phyloP scores from a whole-genome alignment of 2,329 filamentous ascomycete species.

The Calonectria pseudoturangicola region DNA sequence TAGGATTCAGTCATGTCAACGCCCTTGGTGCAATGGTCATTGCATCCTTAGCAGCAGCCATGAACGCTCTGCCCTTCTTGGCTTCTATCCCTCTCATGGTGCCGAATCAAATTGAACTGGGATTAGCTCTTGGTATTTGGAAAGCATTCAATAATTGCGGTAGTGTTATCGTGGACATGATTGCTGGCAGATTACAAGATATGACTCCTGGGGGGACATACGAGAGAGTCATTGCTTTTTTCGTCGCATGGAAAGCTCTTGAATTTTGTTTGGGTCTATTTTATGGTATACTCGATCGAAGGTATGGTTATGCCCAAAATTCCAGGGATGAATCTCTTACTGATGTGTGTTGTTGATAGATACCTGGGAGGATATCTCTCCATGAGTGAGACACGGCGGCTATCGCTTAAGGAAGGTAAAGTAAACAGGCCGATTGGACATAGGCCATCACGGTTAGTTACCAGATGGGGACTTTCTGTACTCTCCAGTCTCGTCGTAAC shows the following conservation, averaged over 20 bases:
- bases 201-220: constrained; percentile 52
- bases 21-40: constrained; percentile 53
- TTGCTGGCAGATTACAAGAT: constrained; percentile 53
- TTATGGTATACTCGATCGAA: constrained; percentile 45
- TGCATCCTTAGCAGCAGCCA: constrained; percentile 51
- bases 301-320: neutral
- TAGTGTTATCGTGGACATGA: constrained; percentile 55
- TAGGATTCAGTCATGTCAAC: constrained; percentile 48
- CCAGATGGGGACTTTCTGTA: neutral
- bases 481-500: neutral
- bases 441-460: constrained; percentile 41
- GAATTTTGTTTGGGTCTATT: constrained; percentile 55
- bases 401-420: constrained; percentile 1
- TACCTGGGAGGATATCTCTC: constrained; percentile 24
- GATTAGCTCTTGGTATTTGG: constrained; percentile 54
- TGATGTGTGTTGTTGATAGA: neutral
- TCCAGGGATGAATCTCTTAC: neutral
- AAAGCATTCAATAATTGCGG: constrained; percentile 55
- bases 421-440: neutral
- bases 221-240: constrained; percentile 51
- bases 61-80: constrained; percentile 54
- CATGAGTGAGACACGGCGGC: constrained; percentile 25
- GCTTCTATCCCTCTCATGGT: constrained; percentile 53
- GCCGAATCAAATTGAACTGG: constrained; percentile 49
- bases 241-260: constrained; percentile 52